Base-by-base conservation (phyloP, 2,329 filamentous ascomycete species). In the Endoconidiophora laricicola region DNA sequence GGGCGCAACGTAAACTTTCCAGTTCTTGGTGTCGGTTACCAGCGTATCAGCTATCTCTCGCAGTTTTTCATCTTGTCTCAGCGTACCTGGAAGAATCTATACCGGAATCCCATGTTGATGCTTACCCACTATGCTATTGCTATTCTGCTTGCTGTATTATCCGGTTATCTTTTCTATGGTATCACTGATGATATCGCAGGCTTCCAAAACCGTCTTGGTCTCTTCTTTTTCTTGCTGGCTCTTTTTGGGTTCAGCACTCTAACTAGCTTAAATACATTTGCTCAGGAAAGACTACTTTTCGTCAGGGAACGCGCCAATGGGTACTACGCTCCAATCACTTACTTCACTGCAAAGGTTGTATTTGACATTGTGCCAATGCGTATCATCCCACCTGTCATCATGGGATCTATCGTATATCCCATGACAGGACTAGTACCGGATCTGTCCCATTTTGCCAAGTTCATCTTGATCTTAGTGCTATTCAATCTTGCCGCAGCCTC, bases 41-140 rank as follows among this genome's bases (percentile, higher is more conserved):
- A 79, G 52, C 85, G 91, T 53, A 74, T 95, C 52, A 80, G 90
- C 44, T 80, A 88, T 56, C 59, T 74, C 6, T 74, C 81, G 41
- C 91, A 98, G 63, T 96, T 98, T 64, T 61, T 81, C 49, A 95
- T 98, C 57, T 71, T 98, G 10, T 94, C 90, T 0, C 75, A 80
- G 58, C 79, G 91, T 43, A 98, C 91, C 0, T 98, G 90, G 90
- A 87, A 84, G 61, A 98, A 98, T 61, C 73, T 98, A 5, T 96
- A 98, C 69, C 81, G 91, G 52, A 95, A 98, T 63, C 91, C 91
- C 1, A 88, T 96, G 76, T 70, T 98, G 53, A 98, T 98, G 91
- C 75, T 98, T 52, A 95, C 88, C 0, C 91, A 98, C 66, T 98
- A 96, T 61, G 91, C 91, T 37, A 96, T 95, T 57, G 87, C 91